phyloP scores from a whole-genome alignment of 2,329 filamentous ascomycete species.

The Mycosphaerella arachidis region DNA sequence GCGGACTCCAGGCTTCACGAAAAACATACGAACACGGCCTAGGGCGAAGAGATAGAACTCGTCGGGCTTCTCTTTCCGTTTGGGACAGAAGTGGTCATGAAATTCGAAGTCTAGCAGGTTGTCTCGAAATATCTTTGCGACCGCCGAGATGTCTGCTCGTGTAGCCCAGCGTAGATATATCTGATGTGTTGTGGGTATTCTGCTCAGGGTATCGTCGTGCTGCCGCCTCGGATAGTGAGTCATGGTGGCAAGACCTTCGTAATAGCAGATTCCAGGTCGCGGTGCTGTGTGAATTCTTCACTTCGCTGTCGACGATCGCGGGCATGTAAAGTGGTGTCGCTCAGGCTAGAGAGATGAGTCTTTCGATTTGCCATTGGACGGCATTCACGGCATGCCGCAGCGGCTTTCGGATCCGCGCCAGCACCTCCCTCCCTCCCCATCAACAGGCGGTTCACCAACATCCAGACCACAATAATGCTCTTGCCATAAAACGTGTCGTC shows the following conservation, averaged over 20 bases:
- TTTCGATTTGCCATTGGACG: too few species aligned
- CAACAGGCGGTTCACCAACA: background rate
- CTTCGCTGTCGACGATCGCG: too few species aligned
- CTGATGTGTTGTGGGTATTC: background rate
- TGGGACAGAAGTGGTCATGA: slow-evolving; percentile 17
- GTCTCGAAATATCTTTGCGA: slow-evolving; percentile 5
- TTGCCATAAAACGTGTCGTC: background rate
- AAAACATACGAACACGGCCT: slow-evolving; percentile 16
- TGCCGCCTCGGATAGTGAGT: background rate
- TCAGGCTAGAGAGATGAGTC: too few species aligned
- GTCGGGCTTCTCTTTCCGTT: slow-evolving; percentile 5
- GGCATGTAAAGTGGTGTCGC: too few species aligned
- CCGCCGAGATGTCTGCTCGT: slow-evolving; percentile 16
- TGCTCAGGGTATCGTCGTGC: background rate
- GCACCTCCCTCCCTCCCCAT: background rate
- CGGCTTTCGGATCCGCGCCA: too few species aligned
- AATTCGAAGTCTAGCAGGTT: slow-evolving; percentile 11
- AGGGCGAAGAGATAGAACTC: slow-evolving; percentile 18
- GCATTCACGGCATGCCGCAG: too few species aligned
- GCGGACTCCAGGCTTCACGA: slow-evolving; percentile 12
- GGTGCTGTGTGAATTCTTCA: too few species aligned
- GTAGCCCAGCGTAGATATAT: slow-evolving; percentile 17
- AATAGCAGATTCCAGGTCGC: too few species aligned
- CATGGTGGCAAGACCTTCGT: background rate
- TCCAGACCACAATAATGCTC: too few species aligned